A percentile compares a stretch with the other conserved stretches of the same genome.
These are phyloP conservation scores for Grosmannia clavigera DNA, from an alignment of 2,329 filamentous ascomycete species.

Conservation along the genomic window DNA sequence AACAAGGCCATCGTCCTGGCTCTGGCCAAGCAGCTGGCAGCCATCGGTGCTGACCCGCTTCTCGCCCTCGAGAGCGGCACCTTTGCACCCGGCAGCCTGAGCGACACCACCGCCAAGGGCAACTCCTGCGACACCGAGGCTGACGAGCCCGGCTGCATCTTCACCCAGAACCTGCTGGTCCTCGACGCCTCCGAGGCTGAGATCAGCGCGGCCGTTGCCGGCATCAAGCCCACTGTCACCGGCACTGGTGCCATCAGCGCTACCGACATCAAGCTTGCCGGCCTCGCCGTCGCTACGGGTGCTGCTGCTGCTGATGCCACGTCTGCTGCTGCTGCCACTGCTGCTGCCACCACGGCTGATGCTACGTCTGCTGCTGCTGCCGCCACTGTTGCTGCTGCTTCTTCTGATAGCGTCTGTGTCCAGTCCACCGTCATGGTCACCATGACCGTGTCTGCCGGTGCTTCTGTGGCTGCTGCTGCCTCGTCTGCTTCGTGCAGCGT, in stretches of 20 bases:
- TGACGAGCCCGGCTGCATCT: conserved; percentile 42
- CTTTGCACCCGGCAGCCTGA: conserved; percentile 42
- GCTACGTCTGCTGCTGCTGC: conserved; percentile 7
- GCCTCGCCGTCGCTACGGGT: neutral
- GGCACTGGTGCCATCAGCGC: conserved; percentile 14
- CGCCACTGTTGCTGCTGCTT: too few relatives aligned
- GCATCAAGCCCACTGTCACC: conserved; percentile 15
- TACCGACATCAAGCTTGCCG: conserved; percentile 14
- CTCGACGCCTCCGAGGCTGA: conserved; percentile 40
- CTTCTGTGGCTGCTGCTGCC: conserved; percentile 1
- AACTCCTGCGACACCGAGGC: conserved; percentile 40
- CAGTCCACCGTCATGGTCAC: conserved; percentile 6
- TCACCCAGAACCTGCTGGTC: conserved; percentile 40
- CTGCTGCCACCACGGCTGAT: neutral
- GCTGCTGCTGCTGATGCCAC: conserved; percentile 9
- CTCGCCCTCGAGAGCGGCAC: conserved; percentile 50
- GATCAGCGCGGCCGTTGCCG: conserved; percentile 38
- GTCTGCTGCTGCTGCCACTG: conserved; percentile 7
- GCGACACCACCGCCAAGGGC: conserved; percentile 28
- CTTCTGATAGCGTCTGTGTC: neutral
- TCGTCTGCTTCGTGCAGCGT: conserved; percentile 9
- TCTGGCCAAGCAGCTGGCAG: conserved; percentile 46
- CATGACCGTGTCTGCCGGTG: neutral
- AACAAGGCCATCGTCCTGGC: conserved; percentile 51
- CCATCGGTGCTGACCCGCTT: conserved; percentile 49